phyloP scores from a whole-genome alignment of 139 green algal species.

The Tetraselmis striata region DNA sequence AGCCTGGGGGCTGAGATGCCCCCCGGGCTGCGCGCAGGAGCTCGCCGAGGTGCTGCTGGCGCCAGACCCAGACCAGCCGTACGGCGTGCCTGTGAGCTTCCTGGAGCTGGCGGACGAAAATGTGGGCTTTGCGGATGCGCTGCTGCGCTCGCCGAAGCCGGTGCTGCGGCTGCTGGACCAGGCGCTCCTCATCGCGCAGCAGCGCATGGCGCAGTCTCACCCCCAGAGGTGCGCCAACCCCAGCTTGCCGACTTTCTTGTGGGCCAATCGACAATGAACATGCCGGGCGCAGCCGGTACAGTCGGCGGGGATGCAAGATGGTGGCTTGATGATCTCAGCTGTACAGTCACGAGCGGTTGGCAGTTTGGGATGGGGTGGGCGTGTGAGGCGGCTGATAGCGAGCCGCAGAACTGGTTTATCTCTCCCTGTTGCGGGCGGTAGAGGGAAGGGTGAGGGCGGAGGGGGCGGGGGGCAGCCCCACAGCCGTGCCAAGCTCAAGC shows the following conservation, averaged over 20 bases:
- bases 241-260: neutral
- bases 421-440: no score
- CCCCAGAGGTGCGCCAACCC: neutral
- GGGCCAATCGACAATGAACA: neutral
- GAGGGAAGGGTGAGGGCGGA: no score
- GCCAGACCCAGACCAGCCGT: constrained; percentile 27
- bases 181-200: constrained; percentile 33
- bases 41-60: constrained; percentile 26
- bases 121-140: constrained; percentile 17
- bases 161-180: constrained; percentile 35
- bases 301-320: neutral
- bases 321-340: neutral
- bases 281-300: neutral
- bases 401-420: no score
- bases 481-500: no score
- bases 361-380: no score
- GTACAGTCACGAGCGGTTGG: no score
- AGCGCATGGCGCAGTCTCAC: constrained; percentile 8
- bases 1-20: no score
- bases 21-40: constrained; percentile 24
- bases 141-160: constrained; percentile 19
- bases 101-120: constrained; percentile 26
- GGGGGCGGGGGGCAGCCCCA: no score
- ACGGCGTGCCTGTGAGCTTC: constrained; percentile 37
- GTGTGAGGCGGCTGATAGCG: no score